These are phyloP conservation scores for Solanum pinnatisectum DNA, from an alignment of 257 asterid genomes.

Conservation along the genomic window DNA sequence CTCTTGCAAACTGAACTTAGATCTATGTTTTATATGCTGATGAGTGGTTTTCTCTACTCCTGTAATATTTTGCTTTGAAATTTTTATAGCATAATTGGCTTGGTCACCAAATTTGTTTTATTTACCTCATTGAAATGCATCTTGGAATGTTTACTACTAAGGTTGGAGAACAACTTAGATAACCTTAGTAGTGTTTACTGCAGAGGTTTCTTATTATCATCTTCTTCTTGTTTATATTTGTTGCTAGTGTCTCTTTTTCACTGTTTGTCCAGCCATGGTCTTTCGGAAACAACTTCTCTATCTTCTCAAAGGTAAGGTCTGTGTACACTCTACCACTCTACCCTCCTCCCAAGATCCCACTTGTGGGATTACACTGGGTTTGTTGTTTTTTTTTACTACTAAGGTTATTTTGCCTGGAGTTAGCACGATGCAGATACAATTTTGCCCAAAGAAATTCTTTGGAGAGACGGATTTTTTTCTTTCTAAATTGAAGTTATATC, in stretches of 20 bases:
- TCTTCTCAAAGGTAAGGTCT: background rate
- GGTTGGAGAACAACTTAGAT: background rate
- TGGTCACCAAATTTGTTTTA: background rate
- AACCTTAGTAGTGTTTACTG: background rate
- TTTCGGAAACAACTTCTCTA: background rate
- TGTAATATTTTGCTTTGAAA: background rate
- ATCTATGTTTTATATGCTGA: background rate
- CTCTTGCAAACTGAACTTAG: background rate
- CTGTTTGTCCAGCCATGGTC: background rate
- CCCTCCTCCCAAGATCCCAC: background rate
- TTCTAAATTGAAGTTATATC: background rate
- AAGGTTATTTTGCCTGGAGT: too few relatives aligned
- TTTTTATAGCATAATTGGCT: background rate
- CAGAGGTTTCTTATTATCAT: background rate
- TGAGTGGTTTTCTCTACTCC: background rate
- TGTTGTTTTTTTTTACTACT: too few relatives aligned
- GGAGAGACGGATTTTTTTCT: background rate
- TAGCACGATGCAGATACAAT: background rate
- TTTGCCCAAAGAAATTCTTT: too few relatives aligned
- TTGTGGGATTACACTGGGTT: background rate
- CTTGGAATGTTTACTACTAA: background rate
- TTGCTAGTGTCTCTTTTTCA: background rate
- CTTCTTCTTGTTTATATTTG: background rate
- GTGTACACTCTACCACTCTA: background rate
- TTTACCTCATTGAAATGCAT: background rate